phyloP scores from a whole-genome alignment of 78 protist genomes.

The Neovahlkampfia damariscottae region DNA sequence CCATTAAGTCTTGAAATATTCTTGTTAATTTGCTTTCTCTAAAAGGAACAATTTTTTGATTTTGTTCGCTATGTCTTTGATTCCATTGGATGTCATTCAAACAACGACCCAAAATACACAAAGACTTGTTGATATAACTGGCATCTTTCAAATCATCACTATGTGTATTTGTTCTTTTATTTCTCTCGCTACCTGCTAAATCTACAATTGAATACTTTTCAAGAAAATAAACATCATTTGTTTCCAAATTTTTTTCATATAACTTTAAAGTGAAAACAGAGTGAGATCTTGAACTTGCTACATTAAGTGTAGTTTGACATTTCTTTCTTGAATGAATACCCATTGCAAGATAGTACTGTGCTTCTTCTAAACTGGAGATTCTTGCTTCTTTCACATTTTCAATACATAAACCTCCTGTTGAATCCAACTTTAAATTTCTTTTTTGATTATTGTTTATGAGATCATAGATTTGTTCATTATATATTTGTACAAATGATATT shows the following conservation, averaged over 20 bases:
- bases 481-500: too few relatives aligned
- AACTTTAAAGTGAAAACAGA: too few relatives aligned
- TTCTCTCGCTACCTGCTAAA: not conserved
- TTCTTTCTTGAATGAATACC: not conserved
- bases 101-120: not conserved
- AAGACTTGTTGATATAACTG: not conserved
- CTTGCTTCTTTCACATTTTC: too few relatives aligned
- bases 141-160: not conserved
- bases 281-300: not conserved
- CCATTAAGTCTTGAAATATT: not conserved
- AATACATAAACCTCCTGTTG: too few relatives aligned
- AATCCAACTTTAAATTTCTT: too few relatives aligned
- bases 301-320: not conserved
- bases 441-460: too few relatives aligned
- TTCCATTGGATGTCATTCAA: not conserved
- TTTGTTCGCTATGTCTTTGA: not conserved
- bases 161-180: not conserved
- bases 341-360: too few relatives aligned
- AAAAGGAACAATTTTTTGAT: not conserved
- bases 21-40: not conserved
- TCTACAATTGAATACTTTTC: too few relatives aligned
- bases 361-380: too few relatives aligned
- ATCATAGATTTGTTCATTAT: too few relatives aligned
- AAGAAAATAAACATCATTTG: too few relatives aligned
- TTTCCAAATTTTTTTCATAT: too few relatives aligned